Evolutionary conservation across 257 asterid genomes (phyloP), one percentile per base, ranked within the genome.

Genomic region (Solanum lignicaule): DNA sequence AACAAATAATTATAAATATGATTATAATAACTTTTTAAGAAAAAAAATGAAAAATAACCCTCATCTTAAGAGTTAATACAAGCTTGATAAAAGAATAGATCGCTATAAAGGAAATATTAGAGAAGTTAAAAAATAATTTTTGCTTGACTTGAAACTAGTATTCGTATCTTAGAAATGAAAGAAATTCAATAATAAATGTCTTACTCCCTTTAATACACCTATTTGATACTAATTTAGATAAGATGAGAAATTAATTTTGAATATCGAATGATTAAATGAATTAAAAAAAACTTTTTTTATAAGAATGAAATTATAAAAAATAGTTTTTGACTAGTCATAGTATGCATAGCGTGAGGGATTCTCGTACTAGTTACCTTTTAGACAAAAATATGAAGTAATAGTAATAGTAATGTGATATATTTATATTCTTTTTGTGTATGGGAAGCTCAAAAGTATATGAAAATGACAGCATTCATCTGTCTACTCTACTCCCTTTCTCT

Each of bases 321-420:
- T 43, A 25, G 5, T 68, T 15, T 79, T 29, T 81, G 41, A 29
- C 29, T 81, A 38, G 41, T 81, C 85, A 16, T 18, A 29, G n/a
- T 29, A 69, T 69, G 46, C 27, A 21, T 29, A 16, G 12, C 41
- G 31, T 25, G 41, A 16, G 41, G 41, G 85, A 81, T 92, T 93
- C 94, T 92, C 95, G 94, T 92, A 94, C 95, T 73, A 88, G 86
- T 89, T 87, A 89, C 79, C 33, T 87, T 91, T 88, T 90, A 62
- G 91, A 86, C 75, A 46, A 52, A 52, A 35, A 58, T 69, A 52
- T 58, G 36, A 25, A 78, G n/a, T 69, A 69, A 3, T 29, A 29
- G 3, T 14, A 14, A 3, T 29, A 27, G 33, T 66, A 66, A 66
- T 38, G 35, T 31, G 16, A 65, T 65, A 41, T 78, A 52, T 78